Conservation (phyloP, 345 rosid species). For the Populus tremula region DNA sequence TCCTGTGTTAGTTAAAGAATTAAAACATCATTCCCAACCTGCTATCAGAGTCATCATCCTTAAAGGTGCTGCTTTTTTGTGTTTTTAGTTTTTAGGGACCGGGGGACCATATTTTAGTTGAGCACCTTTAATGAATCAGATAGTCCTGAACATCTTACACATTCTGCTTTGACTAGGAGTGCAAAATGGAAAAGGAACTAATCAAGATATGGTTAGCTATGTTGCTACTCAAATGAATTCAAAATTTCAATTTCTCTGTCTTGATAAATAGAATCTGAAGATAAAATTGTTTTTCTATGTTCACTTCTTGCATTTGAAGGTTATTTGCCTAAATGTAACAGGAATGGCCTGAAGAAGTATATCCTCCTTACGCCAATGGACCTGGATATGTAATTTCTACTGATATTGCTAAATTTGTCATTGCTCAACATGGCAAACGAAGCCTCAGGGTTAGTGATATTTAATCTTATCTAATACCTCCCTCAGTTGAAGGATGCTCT, state of each 20-base stretch:
- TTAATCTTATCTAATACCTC: background rate
- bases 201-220: background rate
- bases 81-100: background rate
- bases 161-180: background rate
- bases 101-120: background rate
- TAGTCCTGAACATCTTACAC: background rate
- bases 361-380: slow-evolving; percentile 95
- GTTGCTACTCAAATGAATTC: background rate
- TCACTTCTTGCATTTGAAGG: slow-evolving; percentile 4
- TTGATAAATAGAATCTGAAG: background rate
- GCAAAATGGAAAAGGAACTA: background rate
- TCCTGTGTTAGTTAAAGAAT: background rate
- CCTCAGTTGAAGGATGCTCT: background rate
- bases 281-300: background rate
- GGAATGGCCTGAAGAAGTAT: slow-evolving; percentile 94
- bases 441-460: slow-evolving; percentile 64
- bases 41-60: background rate
- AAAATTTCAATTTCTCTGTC: background rate
- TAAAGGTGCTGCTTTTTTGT: background rate
- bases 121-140: background rate
- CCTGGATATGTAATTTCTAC: slow-evolving; percentile 83
- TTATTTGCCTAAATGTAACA: slow-evolving; percentile 38
- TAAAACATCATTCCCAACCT: background rate
- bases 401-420: slow-evolving; percentile 60
- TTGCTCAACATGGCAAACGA: slow-evolving; percentile 54